Evolutionary conservation across 768 basidiomycete species (phyloP).

Genomic region (Termitomyces sp.): DNA sequence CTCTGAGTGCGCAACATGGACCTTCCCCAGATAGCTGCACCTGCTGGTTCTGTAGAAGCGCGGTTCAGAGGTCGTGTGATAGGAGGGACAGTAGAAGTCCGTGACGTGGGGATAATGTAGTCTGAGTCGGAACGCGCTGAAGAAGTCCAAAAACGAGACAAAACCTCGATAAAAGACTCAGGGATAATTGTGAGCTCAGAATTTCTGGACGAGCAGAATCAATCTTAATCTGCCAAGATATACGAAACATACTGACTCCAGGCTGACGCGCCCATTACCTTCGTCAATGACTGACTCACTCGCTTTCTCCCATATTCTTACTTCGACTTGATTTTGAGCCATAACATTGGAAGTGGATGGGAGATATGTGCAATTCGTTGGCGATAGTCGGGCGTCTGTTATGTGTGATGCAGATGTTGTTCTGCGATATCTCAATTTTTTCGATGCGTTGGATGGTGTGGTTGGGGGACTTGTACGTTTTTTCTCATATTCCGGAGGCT

Average conservation of each 20-base stretch:
- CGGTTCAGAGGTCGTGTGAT: conserved; percentile 24
- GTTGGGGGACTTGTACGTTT: conserved; percentile 14
- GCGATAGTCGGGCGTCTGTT: neutral
- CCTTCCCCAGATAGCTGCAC: conserved; percentile 9
- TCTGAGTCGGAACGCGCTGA: conserved; percentile 25
- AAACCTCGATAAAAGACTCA: conserved; percentile 36
- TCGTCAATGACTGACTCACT: conserved; percentile 38
- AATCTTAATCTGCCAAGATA: neutral
- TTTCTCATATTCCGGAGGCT: conserved; percentile 40
- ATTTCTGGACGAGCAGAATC: conserved; percentile 22
- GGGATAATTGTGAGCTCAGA: conserved; percentile 44
- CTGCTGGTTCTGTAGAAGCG: conserved; percentile 27
- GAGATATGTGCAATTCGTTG: neutral
- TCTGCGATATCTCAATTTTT: conserved; percentile 13
- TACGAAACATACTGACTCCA: conserved; percentile 37
- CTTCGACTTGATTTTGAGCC: conserved; percentile 25
- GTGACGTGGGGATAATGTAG: conserved; percentile 7
- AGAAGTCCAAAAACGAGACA: conserved; percentile 41
- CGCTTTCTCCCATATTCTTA: conserved; percentile 42
- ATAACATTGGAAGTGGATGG: neutral
- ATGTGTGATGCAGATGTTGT: neutral
- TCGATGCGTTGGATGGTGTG: conserved; percentile 10
- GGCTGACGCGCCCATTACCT: conserved; percentile 42
- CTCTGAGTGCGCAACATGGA: conserved; percentile 22
- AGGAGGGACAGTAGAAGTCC: neutral